Percentiles rank a stretch among this genome's conserved stretches.
phyloP scores from a whole-genome alignment of 2,329 filamentous ascomycete genomes.

The Alternaria triticina region DNA sequence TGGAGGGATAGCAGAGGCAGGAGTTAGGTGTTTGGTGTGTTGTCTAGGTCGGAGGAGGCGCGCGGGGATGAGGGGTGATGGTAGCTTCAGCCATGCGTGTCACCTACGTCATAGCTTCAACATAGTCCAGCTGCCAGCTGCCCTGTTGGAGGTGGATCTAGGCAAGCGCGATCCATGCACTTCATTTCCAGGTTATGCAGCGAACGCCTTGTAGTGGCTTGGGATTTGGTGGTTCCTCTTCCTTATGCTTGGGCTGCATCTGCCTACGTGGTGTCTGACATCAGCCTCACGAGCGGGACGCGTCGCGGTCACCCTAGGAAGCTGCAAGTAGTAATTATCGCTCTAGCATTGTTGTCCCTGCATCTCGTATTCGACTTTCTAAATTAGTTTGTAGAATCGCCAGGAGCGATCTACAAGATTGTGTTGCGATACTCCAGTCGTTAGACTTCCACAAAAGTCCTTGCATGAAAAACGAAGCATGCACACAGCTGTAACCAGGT shows the following conservation, averaged over 20 bases:
- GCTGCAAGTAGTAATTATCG: neutral
- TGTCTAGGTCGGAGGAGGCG: slow-evolving; percentile 7
- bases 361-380: neutral
- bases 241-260: neutral
- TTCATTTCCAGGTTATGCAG: slow-evolving; percentile 1
- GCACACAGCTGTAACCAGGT: too few relatives aligned
- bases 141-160: slow-evolving; percentile 15
- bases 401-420: neutral
- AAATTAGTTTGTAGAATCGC: neutral
- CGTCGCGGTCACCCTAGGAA: neutral
- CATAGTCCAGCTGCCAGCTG: slow-evolving; percentile 13
- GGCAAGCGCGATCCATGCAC: slow-evolving; percentile 6
- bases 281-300: neutral
- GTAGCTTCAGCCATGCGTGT: slow-evolving; percentile 18
- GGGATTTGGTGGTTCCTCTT: neutral
- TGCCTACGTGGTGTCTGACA: neutral
- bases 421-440: neutral
- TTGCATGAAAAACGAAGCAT: neutral
- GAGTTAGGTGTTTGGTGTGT: slow-evolving; percentile 6
- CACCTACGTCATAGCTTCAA: slow-evolving; percentile 22
- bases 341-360: neutral
- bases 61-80: slow-evolving; percentile 19
- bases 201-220: neutral
- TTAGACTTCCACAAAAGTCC: neutral
- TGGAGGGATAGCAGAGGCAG: neutral